Evolutionary conservation across 169 alveolate genomes (phyloP), one percentile per base, ranked within the genome.

Genomic region (Eimeria acervulina): DNA sequence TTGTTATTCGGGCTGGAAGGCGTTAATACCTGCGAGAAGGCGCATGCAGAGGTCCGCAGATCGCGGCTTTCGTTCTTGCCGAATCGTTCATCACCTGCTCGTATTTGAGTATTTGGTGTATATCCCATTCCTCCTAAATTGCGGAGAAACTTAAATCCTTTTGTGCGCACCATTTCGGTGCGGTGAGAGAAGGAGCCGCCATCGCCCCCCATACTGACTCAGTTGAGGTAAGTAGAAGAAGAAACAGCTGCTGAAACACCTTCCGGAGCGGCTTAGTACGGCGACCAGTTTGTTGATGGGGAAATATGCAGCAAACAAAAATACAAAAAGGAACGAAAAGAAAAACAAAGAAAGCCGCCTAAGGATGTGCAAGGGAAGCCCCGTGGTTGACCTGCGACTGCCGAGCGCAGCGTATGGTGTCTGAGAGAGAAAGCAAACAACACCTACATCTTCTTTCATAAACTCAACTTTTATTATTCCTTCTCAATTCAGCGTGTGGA

Each of bases 81-180:
- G 7, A 96, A 81, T 80, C 97, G 97, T 80, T 95, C 98, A 26
- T 95, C 97, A 26, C 96, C 95, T 38, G 94, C 97, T 47, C 95
- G 95, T 66, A 97, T 93, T 81, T 97, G 98, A 28, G 97, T 96
- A 90, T 98, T 98, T 21, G 99, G 99, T 59, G 97, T 90, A 88
- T 98, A 98, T 19, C 99, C 99, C 99, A 98, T 98, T n/a, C 99
- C 99, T 33, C 99, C 99, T 52, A 98, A 95, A 87, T 98, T 98
- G 76, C 99, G 78, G 70, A 94, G 93, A 89, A 97, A 98, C 84
- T 91, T 95, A 87, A 95, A 98, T 15, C 99, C 99, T 68, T 96
- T 95, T 31, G 99, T 98, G 66, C 97, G 94, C 38, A 98, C 99
- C 94, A 98, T 52, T 93, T 98, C 99, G 40, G 96, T 97, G 89